Percentiles rank a stretch among this genome's conserved stretches.
phyloP scores from a whole-genome alignment of 2,329 filamentous ascomycete species.

The Microascus cirrosus region DNA sequence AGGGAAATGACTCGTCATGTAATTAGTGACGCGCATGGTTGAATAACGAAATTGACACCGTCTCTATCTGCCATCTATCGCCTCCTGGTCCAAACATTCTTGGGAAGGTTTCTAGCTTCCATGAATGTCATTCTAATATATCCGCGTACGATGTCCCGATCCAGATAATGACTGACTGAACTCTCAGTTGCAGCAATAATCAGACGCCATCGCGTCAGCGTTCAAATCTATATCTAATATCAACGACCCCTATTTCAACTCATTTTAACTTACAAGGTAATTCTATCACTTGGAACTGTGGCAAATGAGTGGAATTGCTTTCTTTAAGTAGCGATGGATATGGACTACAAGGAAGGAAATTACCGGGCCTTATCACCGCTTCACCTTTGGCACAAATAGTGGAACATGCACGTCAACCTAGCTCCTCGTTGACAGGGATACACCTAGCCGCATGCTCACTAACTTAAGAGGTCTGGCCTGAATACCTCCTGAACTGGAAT shows the following conservation, averaged over 20 bases:
- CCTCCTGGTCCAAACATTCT: background rate
- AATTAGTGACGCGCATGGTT: too few species aligned
- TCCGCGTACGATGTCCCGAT: background rate
- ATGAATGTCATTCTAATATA: background rate
- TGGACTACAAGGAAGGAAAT: background rate
- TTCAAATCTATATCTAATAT: background rate
- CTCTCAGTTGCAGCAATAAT: background rate
- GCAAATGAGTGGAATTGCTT: background rate
- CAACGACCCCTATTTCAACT: background rate
- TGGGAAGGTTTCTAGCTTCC: background rate
- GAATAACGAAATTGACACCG: background rate
- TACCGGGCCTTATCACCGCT: background rate
- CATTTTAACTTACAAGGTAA: background rate
- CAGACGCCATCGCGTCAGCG: background rate
- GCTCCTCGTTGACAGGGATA: background rate
- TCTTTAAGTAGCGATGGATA: background rate
- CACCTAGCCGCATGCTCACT: background rate
- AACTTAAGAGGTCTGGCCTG: background rate
- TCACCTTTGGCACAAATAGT: background rate
- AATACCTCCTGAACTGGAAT: background rate
- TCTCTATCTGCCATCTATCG: background rate
- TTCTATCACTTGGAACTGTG: background rate
- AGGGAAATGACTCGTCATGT: background rate
- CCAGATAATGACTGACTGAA: background rate
- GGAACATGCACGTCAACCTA: background rate